Conservation (phyloP, 306 rosid genomes). For the Quercus variabilis region DNA sequence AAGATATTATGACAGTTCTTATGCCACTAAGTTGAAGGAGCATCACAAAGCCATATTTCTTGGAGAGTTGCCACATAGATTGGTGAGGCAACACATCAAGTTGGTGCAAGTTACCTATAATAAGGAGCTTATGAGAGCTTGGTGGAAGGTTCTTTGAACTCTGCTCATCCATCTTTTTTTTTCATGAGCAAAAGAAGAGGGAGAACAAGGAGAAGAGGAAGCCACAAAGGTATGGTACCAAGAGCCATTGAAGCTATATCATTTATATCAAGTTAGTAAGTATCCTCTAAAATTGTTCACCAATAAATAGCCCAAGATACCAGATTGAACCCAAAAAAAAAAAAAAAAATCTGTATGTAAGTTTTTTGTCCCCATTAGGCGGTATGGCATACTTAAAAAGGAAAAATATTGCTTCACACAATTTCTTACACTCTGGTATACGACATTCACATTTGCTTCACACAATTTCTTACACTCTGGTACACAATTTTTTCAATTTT, state of each 20-base stretch:
- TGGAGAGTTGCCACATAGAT: slow-evolving; percentile 19
- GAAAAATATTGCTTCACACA: too few relatives aligned
- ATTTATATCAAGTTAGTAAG: not conserved
- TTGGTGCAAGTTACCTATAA: slow-evolving; percentile 36
- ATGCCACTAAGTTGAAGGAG: slow-evolving; percentile 13
- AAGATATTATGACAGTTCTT: slow-evolving; percentile 15
- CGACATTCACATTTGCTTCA: too few relatives aligned
- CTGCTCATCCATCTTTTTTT: not conserved
- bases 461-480: too few relatives aligned
- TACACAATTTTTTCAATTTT: too few relatives aligned
- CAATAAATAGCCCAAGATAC: too few relatives aligned
- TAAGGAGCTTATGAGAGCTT: slow-evolving; percentile 34
- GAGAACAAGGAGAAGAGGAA: slow-evolving; percentile 1
- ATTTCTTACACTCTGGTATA: too few relatives aligned
- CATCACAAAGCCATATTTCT: slow-evolving; percentile 25
- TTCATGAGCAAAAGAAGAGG: not conserved
- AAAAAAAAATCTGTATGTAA: too few relatives aligned
- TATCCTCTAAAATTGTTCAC: too few relatives aligned
- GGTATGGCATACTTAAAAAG: too few relatives aligned
- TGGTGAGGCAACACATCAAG: slow-evolving; percentile 23
- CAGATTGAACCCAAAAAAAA: too few relatives aligned
- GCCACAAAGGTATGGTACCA: not conserved
- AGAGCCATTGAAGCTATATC: not conserved
- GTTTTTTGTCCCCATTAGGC: too few relatives aligned
- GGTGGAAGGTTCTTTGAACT: slow-evolving; percentile 5